These are phyloP conservation scores for Spiraea crenata DNA, from an alignment of 331 rosid species.

Conservation along the genomic window DNA sequence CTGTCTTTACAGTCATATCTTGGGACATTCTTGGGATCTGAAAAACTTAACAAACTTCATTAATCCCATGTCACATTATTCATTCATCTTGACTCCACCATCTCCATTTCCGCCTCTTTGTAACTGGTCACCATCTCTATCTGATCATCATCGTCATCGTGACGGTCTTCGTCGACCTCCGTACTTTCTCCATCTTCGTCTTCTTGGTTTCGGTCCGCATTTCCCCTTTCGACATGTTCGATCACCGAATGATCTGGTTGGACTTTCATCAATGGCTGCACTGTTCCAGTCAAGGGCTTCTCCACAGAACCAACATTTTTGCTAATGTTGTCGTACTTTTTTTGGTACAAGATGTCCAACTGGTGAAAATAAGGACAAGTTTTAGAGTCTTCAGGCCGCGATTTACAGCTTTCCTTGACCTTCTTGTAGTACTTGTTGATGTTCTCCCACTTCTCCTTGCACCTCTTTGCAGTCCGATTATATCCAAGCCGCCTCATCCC, in stretches of 20 bases:
- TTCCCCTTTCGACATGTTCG: conserved; percentile 16
- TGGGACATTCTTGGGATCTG: conserved; percentile 15
- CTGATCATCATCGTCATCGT: not conserved
- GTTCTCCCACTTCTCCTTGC: conserved; percentile 99
- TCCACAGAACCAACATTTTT: not conserved
- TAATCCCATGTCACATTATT: conserved; percentile 19
- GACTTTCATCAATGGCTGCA: conserved; percentile 73
- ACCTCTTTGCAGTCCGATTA: conserved; percentile 69
- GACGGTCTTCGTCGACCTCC: conserved; percentile 24
- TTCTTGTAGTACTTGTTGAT: conserved; percentile 96
- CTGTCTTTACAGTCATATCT: conserved; percentile 16
- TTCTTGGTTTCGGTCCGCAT: conserved; percentile 1
- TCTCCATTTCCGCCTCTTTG: conserved; percentile 46
- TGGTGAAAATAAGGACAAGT: conserved; percentile 84
- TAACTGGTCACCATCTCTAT: conserved; percentile 33
- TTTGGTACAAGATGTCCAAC: conserved; percentile 66
- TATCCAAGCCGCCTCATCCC: conserved; percentile 73
- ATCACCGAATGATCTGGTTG: conserved; percentile 51
- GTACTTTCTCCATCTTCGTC: conserved; percentile 30
- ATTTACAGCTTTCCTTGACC: conserved; percentile 64
- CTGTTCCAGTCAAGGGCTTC: conserved; percentile 6
- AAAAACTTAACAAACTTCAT: conserved; percentile 39
- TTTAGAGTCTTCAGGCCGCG: conserved; percentile 66
- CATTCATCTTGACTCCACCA: conserved; percentile 39
- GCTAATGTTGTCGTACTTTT: conserved; percentile 33